Evolutionary conservation across 768 basidiomycete species (phyloP).

Genomic region (Leccinellum luteum): DNA sequence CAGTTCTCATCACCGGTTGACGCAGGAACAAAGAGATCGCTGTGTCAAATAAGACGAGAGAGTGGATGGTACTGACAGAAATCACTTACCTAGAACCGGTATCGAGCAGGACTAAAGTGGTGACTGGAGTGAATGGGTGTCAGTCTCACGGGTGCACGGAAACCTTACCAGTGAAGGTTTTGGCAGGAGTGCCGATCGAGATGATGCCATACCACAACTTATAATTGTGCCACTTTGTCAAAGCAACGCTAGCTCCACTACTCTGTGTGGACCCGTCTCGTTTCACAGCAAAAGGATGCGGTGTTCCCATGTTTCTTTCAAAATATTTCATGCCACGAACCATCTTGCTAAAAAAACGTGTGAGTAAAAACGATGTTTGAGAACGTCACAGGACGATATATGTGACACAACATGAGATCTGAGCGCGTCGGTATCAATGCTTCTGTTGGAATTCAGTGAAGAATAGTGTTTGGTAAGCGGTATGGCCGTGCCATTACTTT

Average conservation of each 20-base stretch:
- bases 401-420: too few species aligned
- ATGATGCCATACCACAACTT: neutral
- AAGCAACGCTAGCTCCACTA: neutral
- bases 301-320: neutral
- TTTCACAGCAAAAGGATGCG: neutral
- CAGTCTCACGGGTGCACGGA: too few species aligned
- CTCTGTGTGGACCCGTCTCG: neutral
- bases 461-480: too few species aligned
- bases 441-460: too few species aligned
- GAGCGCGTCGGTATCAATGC: too few species aligned
- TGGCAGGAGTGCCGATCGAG: neutral
- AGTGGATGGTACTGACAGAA: neutral
- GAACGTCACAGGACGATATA: too few species aligned
- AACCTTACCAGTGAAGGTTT: neutral
- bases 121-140: neutral
- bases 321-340: neutral
- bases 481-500: too few species aligned
- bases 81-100: neutral
- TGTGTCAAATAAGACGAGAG: neutral
- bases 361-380: too few species aligned
- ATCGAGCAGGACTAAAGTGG: neutral
- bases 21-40: neutral
- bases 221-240: neutral
- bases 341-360: neutral
- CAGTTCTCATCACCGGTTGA: neutral